A percentile compares a stretch with the other conserved stretches of the same genome.
Evolutionary conservation across 2,329 filamentous ascomycete species (phyloP).

Genomic region (Colletotrichum magnum): DNA sequence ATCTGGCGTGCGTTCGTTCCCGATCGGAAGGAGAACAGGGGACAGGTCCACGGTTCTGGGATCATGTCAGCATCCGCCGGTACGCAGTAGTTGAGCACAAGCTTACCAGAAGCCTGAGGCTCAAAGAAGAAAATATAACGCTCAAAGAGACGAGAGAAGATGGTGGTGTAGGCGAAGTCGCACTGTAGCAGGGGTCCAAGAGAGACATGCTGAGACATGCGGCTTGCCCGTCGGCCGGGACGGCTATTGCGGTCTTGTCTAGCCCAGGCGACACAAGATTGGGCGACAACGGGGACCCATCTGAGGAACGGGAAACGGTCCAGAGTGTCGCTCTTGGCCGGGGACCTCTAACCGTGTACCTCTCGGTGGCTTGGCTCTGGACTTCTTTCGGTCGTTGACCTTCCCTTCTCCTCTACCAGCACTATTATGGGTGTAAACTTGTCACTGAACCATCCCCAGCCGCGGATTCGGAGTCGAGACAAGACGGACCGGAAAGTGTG

Average conservation of each 20-base stretch:
- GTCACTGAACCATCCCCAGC: neutral
- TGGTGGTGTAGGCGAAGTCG: conserved; percentile 30
- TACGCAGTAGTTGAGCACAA: too few relatives aligned
- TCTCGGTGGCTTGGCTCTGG: conserved; percentile 21
- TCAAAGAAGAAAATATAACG: neutral
- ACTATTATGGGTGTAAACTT: neutral
- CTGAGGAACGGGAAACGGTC: neutral
- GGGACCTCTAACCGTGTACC: conserved; percentile 8
- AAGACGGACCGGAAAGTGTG: conserved; percentile 14
- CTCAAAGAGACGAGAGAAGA: neutral
- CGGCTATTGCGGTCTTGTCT: conserved; percentile 19
- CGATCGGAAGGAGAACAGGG: conserved; percentile 27
- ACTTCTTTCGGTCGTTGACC: neutral
- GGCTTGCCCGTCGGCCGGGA: conserved; percentile 28
- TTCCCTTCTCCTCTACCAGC: neutral
- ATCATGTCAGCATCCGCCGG: neutral
- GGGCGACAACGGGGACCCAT: neutral
- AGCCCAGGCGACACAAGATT: neutral
- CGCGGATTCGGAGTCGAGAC: conserved; percentile 21
- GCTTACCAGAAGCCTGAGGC: neutral
- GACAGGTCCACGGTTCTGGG: conserved; percentile 32
- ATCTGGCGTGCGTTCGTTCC: conserved; percentile 30
- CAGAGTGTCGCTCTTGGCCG: neutral
- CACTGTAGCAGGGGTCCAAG: conserved; percentile 26
- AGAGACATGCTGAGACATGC: conserved; percentile 29